Evolutionary conservation across 2,329 filamentous ascomycete genomes (phyloP).

Genomic region (Nothopassalora personata): DNA sequence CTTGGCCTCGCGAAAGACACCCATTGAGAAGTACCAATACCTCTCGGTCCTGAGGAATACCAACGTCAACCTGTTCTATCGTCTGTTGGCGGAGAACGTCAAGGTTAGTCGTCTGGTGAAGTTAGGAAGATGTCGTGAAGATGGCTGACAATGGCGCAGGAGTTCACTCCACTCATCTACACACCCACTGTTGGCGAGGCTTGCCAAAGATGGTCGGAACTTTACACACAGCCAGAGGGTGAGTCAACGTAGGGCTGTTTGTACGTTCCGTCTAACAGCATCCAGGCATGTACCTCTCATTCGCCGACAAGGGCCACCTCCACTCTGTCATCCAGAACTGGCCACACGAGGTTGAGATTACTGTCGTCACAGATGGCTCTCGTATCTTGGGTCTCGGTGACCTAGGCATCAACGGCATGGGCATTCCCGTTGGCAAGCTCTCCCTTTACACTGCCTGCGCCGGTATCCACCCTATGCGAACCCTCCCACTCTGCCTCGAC

Average conservation of each 20-base stretch:
- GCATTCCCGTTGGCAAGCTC: conserved; percentile 95
- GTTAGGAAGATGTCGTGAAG: background rate
- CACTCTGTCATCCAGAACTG: conserved; percentile 86
- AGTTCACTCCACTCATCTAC: conserved; percentile 79
- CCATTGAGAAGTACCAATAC: conserved; percentile 79
- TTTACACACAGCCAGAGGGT: conserved; percentile 92
- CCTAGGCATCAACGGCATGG: conserved; percentile 93
- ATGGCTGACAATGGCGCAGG: conserved; percentile 39
- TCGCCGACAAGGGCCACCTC: conserved; percentile 86
- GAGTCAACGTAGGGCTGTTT: conserved; percentile 15
- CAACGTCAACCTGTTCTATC: conserved; percentile 78
- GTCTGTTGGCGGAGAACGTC: conserved; percentile 69
- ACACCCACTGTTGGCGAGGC: conserved; percentile 92
- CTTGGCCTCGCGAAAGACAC: conserved; percentile 62
- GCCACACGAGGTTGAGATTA: conserved; percentile 92
- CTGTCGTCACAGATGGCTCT: conserved; percentile 92
- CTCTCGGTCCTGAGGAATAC: conserved; percentile 68
- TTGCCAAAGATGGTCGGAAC: conserved; percentile 90
- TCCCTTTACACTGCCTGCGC: conserved; percentile 92
- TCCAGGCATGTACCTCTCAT: conserved; percentile 80
- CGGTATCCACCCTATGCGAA: conserved; percentile 76
- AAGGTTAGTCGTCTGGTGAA: conserved; percentile 37
- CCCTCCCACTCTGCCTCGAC: conserved; percentile 58
- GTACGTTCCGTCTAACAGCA: background rate
- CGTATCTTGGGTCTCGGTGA: conserved; percentile 90